Base-by-base conservation (phyloP, 805 yeast species). In the Zygotorulaspora sp. region DNA sequence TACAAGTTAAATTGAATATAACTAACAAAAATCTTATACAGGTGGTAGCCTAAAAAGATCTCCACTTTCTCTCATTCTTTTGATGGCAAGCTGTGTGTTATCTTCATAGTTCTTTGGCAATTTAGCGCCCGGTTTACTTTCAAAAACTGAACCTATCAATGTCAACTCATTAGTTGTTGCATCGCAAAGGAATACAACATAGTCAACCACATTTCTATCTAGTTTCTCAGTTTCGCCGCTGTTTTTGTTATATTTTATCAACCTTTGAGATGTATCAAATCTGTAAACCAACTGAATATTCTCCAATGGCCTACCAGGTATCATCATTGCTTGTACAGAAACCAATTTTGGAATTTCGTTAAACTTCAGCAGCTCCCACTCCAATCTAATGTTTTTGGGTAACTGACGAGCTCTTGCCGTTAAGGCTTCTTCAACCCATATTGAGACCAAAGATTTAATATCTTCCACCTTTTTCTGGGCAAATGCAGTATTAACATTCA, bases 401-500 rank as follows among this genome's bases (percentile, higher is more conserved):
- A 82, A 57, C 17, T 71, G 61, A 16, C 64, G 60, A 33, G 70
- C 67, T 53, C 89, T 71, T 21, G 69, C 66, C 14, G 66, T 62
- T 30, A 82, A 55, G 0, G 85, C 75, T 32, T 74, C 74, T 43
- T 71, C 75, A 6, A 78, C 85, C 77, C 80, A 80, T n/a, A 77
- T 66, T 2, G 82, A 71, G 15, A 78, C 65, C 11, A 61, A 53
- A 28, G 67, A 65, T 40, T 67, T 67, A 9, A 77, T 65, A 10
- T 68, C 50, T 22, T 61, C 65, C 31, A 86, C 54, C 46, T 79
- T 68, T 21, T 68, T 69, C 13, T 67, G 57, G 2, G 95, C 90
- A 67, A 89, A 89, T 2, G 87, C 79, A 53, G 79, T 78, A 63
- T 89, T 87, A n/a, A 85, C 81, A 40, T 75, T 75, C 19, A 82